Evolutionary conservation across 805 yeast species (phyloP), one percentile per base, ranked within the genome.

Genomic region (Lipomyces orientalis): DNA sequence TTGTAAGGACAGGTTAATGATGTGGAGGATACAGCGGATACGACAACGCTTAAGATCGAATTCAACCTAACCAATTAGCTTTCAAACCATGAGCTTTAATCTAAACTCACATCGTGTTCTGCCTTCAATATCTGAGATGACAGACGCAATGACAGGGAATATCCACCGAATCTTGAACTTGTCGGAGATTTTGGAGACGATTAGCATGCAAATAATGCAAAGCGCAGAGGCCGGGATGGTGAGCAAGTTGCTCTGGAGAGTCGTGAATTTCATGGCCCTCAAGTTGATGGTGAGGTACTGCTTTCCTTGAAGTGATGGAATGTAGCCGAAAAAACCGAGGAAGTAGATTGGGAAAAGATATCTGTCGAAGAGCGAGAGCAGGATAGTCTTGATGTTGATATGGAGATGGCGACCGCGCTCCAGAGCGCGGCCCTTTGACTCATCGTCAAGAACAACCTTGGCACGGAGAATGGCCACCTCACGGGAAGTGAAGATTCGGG

Each of bases 201-300:
- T 71, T 54, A 60, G 75, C 75, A 70, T 79, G 71, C 61, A 75
- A 59, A 62, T 61, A 35, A 69, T 78, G 65, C 60, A 69, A 4
- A 75, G 64, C 14, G 71, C 57, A 22, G 68, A 34, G 81, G 80
- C 80, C 2, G 90, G 90, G 62, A 87, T 86, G 39, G 85, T 78
- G 46, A 87, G 76, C 52, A 85, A 76, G 71, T 86, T 87, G 35
- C 84, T 81, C 46, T 82, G 78, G 70, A 86, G 81, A 0, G 88
- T 83, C 19, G 80, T 73, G 75, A 84, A 87, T 0, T 88, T 86
- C 75, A 87, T 74, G 35, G 75, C 71, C 68, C 79, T 82, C 72
- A 87, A 76, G 2, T 83, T 80, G 63, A 87, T 75, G 0, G 88
- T 85, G 73, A 86, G 61, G 25, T 68, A 66, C 29, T 55, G 51